Percentiles rank a stretch among this genome's conserved stretches.
Evolutionary conservation across 148 eudicot genomes (phyloP).

Genomic region (Suaeda aralocaspica): DNA sequence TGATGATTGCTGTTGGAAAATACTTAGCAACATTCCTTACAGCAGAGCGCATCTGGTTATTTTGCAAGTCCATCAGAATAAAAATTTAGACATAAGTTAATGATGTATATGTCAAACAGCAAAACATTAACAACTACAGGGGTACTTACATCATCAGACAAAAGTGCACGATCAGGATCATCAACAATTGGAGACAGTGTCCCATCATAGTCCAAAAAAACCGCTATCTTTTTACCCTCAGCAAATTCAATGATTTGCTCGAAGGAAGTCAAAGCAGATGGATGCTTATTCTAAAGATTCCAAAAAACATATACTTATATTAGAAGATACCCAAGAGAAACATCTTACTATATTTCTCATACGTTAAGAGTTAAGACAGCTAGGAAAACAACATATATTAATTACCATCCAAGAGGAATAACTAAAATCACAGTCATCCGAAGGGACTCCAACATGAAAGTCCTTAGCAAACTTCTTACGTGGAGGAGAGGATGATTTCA

Average conservation of each 20-base stretch:
- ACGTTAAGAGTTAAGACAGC: neutral
- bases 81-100: neutral
- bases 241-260: slow-evolving; percentile 40
- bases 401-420: slow-evolving; percentile 70
- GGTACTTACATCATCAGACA: slow-evolving; percentile 51
- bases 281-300: slow-evolving; percentile 45
- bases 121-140: neutral
- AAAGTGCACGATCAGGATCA: slow-evolving; percentile 85
- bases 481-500: slow-evolving; percentile 87
- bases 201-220: slow-evolving; percentile 88
- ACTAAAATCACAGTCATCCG: slow-evolving; percentile 53
- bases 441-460: slow-evolving; percentile 36
- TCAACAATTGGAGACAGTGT: slow-evolving; percentile 86
- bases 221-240: slow-evolving; percentile 53
- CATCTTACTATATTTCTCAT: neutral
- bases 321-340: neutral
- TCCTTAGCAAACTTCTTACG: slow-evolving; percentile 58
- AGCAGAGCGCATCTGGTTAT: slow-evolving; percentile 59
- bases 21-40: slow-evolving; percentile 59
- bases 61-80: neutral
- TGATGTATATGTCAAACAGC: neutral
- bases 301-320: neutral
- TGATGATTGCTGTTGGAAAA: slow-evolving; percentile 75
- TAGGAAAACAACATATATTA: neutral
- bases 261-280: slow-evolving; percentile 66